Evolutionary conservation across 257 asterid genomes (phyloP), one percentile per base, ranked within the genome.

Genomic region (Oldenlandia corymbosa): DNA sequence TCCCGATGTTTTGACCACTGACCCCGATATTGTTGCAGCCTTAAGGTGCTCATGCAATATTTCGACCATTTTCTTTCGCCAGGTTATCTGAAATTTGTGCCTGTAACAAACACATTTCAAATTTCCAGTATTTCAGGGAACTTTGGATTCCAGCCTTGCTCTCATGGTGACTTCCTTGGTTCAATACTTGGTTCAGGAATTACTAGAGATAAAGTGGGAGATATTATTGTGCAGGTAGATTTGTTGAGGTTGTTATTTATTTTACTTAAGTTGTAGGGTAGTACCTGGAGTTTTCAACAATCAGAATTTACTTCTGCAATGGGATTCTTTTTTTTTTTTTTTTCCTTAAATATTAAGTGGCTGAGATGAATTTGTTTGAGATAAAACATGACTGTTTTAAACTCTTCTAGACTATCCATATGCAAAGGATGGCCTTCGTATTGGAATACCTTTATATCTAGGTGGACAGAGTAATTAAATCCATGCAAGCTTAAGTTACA

Each of bases 81-180:
- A 50, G 50, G 57, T 48, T 42, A 49, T 11, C 42, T 43, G 32
- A 34, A 58, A 57, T 16, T 7, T 37, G n/a, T 6, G 42, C 16
- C 14, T 0, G 30, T 13, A 30, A 18, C 20, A 17, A 61, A 61
- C 55, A 66, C 46, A 58, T 69, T 69, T 52, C 65, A n/a, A 20
- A 66, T 70, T 60, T 64, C 43, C 84, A 90, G 99, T 74, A 76
- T 93, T 66, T 79, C 94, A 11, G 99, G 99, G 69, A 90, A 93
- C 74, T 93, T 93, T 59, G 82, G 84, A 43, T 93, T 84, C 71
- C 87, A 80, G 74, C 65, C 94, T 41, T 87, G 87, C 71, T 87
- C 86, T 70, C 99, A 93, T 74, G 92, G 99, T 39, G 97, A 93
- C 79, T 93, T 90, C 78, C 97, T 90, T 51, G 97, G 97, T 65